phyloP scores from a whole-genome alignment of 2,329 filamentous ascomycete species.

The Xylariales sp. region DNA sequence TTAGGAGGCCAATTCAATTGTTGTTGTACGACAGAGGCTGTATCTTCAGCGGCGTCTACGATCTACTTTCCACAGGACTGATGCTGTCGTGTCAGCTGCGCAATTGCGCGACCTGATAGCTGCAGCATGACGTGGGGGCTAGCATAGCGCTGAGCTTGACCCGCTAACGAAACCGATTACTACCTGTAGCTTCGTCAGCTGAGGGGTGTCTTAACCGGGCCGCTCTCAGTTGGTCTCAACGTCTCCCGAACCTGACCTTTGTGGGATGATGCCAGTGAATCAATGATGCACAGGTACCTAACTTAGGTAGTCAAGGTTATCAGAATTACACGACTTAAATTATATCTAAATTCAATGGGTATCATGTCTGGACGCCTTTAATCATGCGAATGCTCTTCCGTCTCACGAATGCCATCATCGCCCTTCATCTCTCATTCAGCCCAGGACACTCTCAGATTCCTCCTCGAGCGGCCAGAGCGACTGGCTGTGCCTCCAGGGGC shows the following conservation, averaged over 20 bases:
- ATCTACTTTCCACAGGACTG: no score
- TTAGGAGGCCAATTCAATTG: no score
- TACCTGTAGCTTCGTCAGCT: no score
- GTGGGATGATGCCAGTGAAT: no score
- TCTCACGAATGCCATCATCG: not conserved
- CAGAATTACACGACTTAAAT: no score
- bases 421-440: slow-evolving; percentile 8
- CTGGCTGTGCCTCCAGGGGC: slow-evolving; percentile 17
- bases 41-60: no score
- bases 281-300: no score
- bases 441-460: slow-evolving; percentile 28
- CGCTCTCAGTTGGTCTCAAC: not conserved
- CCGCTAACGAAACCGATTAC: no score
- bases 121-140: slow-evolving; percentile 8
- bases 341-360: not conserved
- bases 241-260: not conserved
- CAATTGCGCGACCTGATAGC: slow-evolving; percentile 6
- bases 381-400: not conserved
- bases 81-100: slow-evolving; percentile 8
- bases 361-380: slow-evolving; percentile 1
- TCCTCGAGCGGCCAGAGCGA: slow-evolving; percentile 16
- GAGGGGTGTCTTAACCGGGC: no score
- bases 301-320: no score
- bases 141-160: not conserved
- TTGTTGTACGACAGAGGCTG: no score